Conservation (phyloP, 352 stramenopile species). For the Plasmopara muralis region DNA sequence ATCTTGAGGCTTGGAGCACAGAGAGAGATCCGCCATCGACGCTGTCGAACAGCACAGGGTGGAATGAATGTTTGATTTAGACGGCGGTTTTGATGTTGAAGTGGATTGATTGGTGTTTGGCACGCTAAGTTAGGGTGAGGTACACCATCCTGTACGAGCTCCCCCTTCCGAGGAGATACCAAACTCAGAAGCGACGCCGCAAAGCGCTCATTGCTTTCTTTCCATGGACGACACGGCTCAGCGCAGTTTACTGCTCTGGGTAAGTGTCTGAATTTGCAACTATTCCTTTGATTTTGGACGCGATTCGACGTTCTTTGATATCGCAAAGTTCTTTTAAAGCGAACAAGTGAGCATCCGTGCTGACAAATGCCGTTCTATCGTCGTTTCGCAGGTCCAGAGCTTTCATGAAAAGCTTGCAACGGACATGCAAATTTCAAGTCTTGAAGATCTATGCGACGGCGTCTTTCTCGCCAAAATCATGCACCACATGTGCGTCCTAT, state of each 20-base stretch:
- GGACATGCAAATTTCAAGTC: conserved; percentile 30
- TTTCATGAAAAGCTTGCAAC: conserved; percentile 52
- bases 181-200: conserved; percentile 4
- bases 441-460: conserved; percentile 67
- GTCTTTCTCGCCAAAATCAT: conserved; percentile 81
- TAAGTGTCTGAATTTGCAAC: conserved; percentile 19
- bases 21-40: conserved; percentile 8
- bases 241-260: conserved; percentile 70
- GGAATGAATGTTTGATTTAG: background rate
- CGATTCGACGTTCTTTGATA: background rate
- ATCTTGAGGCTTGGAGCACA: conserved; percentile 6
- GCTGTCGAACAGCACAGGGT: background rate
- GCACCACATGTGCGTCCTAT: conserved; percentile 68
- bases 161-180: conserved; percentile 21
- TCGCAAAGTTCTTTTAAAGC: background rate
- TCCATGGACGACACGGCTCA: conserved; percentile 68
- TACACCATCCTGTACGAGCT: background rate
- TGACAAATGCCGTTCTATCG: background rate
- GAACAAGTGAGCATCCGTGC: conserved; percentile 2
- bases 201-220: background rate
- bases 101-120: conserved; percentile 1
- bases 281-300: background rate
- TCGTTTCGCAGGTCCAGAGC: conserved; percentile 50
- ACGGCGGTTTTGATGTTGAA: conserved; percentile 8
- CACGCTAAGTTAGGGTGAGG: background rate